phyloP scores from a whole-genome alignment of 495 filamentous ascomycete species.

The Penicillium chermesinum region DNA sequence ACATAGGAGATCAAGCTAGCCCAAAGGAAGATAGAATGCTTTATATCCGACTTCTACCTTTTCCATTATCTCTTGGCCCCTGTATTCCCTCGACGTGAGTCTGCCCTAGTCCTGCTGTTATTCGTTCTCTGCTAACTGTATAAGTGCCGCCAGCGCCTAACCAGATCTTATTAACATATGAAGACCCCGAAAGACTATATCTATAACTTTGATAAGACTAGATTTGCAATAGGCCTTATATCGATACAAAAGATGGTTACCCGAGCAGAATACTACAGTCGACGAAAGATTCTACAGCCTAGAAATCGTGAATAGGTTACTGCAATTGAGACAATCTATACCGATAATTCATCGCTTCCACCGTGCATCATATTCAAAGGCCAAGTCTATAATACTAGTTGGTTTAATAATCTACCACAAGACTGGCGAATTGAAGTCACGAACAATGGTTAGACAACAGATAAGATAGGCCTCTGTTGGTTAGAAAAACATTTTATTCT shows the following conservation, averaged over 20 bases:
- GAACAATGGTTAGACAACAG: constrained; percentile 30
- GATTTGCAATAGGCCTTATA: constrained; percentile 38
- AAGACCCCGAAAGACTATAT: too few relatives aligned
- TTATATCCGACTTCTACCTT: too few relatives aligned
- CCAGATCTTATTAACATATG: too few relatives aligned
- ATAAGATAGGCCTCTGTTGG: constrained; percentile 17
- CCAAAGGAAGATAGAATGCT: too few relatives aligned
- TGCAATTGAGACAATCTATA: constrained; percentile 28
- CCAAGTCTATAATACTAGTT: constrained; percentile 18
- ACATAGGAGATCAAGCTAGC: too few relatives aligned
- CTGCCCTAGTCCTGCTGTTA: too few relatives aligned
- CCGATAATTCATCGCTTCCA: constrained; percentile 16
- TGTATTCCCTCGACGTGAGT: too few relatives aligned
- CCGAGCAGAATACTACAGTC: constrained; percentile 16
- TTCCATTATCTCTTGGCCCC: too few relatives aligned
- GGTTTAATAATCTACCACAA: constrained; percentile 23
- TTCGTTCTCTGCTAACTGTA: too few relatives aligned
- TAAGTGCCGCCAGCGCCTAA: too few relatives aligned
- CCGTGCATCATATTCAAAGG: constrained; percentile 32
- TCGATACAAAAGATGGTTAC: constrained; percentile 27
- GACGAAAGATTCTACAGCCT: constrained; percentile 21
- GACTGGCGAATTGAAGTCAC: constrained; percentile 24
- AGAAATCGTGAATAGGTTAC: constrained; percentile 37
- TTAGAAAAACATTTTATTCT: constrained; percentile 6
- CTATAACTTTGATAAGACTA: constrained; percentile 45